A percentile compares a stretch with the other conserved stretches of the same genome.
Evolutionary conservation across 1,284 basidiomycete genomes (phyloP).

Genomic region (Pascua sp.): DNA sequence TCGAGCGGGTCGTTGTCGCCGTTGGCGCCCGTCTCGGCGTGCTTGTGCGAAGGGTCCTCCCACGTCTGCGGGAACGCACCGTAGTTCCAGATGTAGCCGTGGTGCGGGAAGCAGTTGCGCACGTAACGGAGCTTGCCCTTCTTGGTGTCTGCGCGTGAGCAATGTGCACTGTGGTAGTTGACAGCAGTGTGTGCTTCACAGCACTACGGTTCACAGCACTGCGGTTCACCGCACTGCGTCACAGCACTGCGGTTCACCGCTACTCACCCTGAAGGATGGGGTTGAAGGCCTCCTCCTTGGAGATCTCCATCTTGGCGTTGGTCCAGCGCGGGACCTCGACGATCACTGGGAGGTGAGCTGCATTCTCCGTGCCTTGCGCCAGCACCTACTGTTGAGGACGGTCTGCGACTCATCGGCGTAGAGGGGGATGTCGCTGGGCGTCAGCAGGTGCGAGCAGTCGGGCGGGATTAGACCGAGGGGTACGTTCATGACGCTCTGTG

Average conservation of each 20-base stretch:
- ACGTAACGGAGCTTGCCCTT: constrained; percentile 91
- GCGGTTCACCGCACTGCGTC: background rate
- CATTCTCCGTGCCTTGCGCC: no score
- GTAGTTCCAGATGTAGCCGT: constrained; percentile 88
- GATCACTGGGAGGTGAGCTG: constrained; percentile 56
- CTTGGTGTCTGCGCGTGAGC: constrained; percentile 44
- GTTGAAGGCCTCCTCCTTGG: constrained; percentile 95
- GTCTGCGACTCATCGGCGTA: constrained; percentile 89
- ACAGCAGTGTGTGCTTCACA: constrained; percentile 1
- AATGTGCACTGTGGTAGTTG: background rate
- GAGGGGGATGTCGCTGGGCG: constrained; percentile 74
- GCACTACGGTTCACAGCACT: background rate
- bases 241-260: background rate
- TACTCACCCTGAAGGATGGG: constrained; percentile 83
- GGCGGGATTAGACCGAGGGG: no score
- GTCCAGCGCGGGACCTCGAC: constrained; percentile 99
- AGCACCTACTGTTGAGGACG: constrained; percentile 67
- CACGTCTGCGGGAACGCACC: constrained; percentile 98
- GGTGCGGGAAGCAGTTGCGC: constrained; percentile 99
- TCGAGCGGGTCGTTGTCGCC: constrained; percentile 99
- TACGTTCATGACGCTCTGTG: no score
- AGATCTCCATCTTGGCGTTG: constrained; percentile 99
- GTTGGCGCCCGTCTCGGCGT: constrained; percentile 97
- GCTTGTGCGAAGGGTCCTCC: constrained; percentile 86
- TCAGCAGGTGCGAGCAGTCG: constrained; percentile 57